Evolutionary conservation across 1,284 basidiomycete genomes (phyloP), one percentile per base, ranked within the genome.

Genomic region (Irpex sp.): DNA sequence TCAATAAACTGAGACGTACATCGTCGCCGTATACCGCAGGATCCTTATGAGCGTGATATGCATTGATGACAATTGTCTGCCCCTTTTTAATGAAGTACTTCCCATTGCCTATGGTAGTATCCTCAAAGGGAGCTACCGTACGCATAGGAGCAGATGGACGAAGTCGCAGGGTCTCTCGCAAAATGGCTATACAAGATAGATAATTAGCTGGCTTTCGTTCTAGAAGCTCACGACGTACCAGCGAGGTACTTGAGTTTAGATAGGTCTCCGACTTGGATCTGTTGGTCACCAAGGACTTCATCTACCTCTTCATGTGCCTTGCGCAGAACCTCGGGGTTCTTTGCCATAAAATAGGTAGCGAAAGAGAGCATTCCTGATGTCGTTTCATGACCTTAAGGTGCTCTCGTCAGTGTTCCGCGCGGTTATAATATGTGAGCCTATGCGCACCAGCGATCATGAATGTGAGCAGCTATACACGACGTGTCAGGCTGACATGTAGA

Each of bases 381-480:
- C 0, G 80, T 82, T 67, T 82, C 81, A 63, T 82, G 81, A 1
- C 80, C 74, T 75, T n/a, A 18, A 28, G n/a, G 49, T 0, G 47
- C 18, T 7, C 19, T 10, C 0, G 9, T 56, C 14, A 42, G 28
- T 7, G 28, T 33, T 33, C 1, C 2, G 28, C 5, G 28, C n/a
- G 28, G 28, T 33, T 33, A 33, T 7, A 33, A 33, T 33, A 33
- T 33, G 1, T 7, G 6, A 33, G 28, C 7, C 28, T 33, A 56
- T 36, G 55, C 57, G n/a, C 63, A 74, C 75, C 82, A 5, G 81
- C 82, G 45, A 82, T 78, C n/a, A 83, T 70, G 74, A 83, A 82
- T 2, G 81, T 82, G 18, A 82, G 68, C 23, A 82, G 73, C 78
- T 80, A 49, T 8, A 16, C 12, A 39, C 33, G 16, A 16, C 5